Percentiles rank a stretch among this genome's conserved stretches.
Evolutionary conservation across 805 yeast species (phyloP).

Genomic region (Saccharomyces cerevisiae): DNA sequence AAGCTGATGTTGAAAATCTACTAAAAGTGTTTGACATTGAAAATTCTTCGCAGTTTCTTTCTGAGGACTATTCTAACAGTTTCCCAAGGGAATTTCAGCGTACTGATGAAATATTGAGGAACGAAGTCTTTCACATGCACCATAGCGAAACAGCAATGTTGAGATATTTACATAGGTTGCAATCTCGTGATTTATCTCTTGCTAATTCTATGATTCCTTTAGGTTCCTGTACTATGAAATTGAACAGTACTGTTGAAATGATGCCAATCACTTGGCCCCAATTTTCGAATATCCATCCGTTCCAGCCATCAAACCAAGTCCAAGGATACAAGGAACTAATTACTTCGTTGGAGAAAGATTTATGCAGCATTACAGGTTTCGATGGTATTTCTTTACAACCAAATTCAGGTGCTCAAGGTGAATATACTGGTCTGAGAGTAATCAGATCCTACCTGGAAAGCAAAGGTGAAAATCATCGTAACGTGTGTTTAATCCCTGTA

Average conservation of each 20-base stretch:
- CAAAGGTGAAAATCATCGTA: conserved; percentile 63
- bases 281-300: conserved; percentile 82
- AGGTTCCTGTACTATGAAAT: conserved; percentile 97
- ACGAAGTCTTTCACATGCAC: conserved; percentile 75
- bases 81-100: conserved; percentile 45
- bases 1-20: conserved; percentile 50
- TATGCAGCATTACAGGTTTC: conserved; percentile 89
- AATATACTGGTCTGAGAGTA: conserved; percentile 85
- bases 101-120: conserved; percentile 52
- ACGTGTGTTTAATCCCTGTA: conserved; percentile 89
- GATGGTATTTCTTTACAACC: conserved; percentile 89
- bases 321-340: conserved; percentile 73
- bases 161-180: conserved; percentile 79
- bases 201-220: conserved; percentile 96
- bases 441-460: conserved; percentile 69
- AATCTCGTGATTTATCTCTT: conserved; percentile 80
- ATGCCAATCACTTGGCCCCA: conserved; percentile 92
- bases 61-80: background rate
- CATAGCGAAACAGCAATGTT: conserved; percentile 94
- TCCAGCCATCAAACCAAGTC: conserved; percentile 86
- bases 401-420: conserved; percentile 98
- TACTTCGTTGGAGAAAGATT: conserved; percentile 68
- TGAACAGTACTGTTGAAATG: conserved; percentile 94
- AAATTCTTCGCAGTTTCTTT: conserved; percentile 12
- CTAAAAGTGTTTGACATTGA: conserved; percentile 44